Evolutionary conservation across 140 eudicot genomes (phyloP), one percentile per base, ranked within the genome.

Genomic region (Anethum foeniculum): DNA sequence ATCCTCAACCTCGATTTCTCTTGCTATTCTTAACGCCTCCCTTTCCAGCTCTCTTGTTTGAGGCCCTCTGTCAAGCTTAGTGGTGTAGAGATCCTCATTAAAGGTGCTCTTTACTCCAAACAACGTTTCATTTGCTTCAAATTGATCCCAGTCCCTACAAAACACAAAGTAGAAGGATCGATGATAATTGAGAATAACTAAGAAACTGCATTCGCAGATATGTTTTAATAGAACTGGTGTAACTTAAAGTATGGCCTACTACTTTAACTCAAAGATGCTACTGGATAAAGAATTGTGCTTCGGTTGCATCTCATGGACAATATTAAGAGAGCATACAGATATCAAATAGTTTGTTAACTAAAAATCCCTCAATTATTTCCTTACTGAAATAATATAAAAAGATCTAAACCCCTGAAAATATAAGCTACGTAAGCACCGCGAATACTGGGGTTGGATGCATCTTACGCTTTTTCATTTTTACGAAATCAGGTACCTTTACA

Each of bases 71-170:
- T 91, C 93, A 80, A 95, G 98, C 80, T 90, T 95, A 79, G 99
- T 95, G n/a, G 99, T 95, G 86, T 95, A 95, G 15, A 95, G 90
- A 25, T 93, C 98, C 89, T 95, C 99, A 19, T 93, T 71, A 80
- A 95, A 95, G 60, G 99, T 95, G 86, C 99, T 95, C 81, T 90
- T 93, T n/a, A 95, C 98, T 78, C 99, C 99, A 86, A 95, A 95
- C 74, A 95, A 83, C 34, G 92, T 78, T 79, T 90, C 98, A 89
- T 95, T 95, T 80, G 90, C 98, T 84, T 91, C 90, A 86, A 95
- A 95, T 79, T 95, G 99, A 86, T 95, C 97, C 99, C 99, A 95
- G 60, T 96, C 93, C 93, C 99, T 95, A 79, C 14, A 82, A 52
- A 67, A 32, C n/a, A 51, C 49, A 46, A 51, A 79, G 32, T n/a